phyloP scores from a whole-genome alignment of 2,329 filamentous ascomycete species.

The Fusarium citri region DNA sequence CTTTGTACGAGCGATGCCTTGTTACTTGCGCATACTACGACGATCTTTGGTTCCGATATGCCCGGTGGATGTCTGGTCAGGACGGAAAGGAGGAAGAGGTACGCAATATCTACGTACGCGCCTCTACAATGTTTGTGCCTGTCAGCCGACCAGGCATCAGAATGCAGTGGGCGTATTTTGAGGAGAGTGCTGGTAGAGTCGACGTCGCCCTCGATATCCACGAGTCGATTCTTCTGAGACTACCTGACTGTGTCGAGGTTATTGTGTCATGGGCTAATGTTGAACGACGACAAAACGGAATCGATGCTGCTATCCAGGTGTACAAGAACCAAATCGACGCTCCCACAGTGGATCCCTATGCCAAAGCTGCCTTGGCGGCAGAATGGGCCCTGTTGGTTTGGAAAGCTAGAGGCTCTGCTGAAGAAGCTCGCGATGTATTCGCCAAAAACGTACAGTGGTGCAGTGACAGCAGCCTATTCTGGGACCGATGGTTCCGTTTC shows the following conservation, averaged over 20 bases:
- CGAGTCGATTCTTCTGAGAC: constrained; percentile 77
- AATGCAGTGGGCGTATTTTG: constrained; percentile 93
- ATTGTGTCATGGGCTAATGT: constrained; percentile 90
- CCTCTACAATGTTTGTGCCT: constrained; percentile 85
- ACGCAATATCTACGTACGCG: constrained; percentile 90
- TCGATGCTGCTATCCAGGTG: constrained; percentile 85
- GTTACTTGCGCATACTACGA: constrained; percentile 95
- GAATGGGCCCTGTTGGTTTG: constrained; percentile 90
- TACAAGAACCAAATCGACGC: constrained; percentile 85
- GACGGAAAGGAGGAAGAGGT: constrained; percentile 87
- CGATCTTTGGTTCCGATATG: constrained; percentile 98
- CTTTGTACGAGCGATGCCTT: constrained; percentile 93
- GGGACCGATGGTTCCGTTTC: constrained; percentile 88
- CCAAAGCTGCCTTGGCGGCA: constrained; percentile 87
- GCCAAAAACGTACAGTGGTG: constrained; percentile 86
- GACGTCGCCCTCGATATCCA: constrained; percentile 88
- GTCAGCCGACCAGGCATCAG: constrained; percentile 86
- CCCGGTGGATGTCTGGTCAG: constrained; percentile 90
- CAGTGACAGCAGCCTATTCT: constrained; percentile 86
- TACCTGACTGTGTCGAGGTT: constrained; percentile 87
- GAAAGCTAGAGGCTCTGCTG: constrained; percentile 84
- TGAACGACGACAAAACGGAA: constrained; percentile 82
- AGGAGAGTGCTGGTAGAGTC: constrained; percentile 83
- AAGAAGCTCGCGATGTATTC: constrained; percentile 87
- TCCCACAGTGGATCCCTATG: constrained; percentile 76